Percentiles rank a stretch among this genome's conserved stretches.
Conservation (phyloP, 192 early-diverging fungal species). For the Thoreauomyces humboldtii region DNA sequence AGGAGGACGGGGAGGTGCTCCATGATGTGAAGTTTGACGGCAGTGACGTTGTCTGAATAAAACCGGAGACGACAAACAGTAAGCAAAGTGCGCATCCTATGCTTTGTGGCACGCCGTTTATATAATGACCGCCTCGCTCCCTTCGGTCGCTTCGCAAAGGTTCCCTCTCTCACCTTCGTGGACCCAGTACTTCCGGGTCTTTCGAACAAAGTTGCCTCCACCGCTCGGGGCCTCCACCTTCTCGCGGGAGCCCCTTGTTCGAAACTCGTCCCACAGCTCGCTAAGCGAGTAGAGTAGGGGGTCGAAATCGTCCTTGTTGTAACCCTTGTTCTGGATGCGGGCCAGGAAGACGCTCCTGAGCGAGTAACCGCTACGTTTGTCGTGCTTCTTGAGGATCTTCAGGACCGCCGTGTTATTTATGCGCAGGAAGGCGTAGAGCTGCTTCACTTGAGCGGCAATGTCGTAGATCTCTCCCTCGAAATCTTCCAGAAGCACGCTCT, state of each 20-base stretch:
- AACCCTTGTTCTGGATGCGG: conserved; percentile 72
- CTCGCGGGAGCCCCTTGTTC: conserved; percentile 10
- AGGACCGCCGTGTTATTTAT: conserved; percentile 33
- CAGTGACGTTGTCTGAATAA: conserved; percentile 76
- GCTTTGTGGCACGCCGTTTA: no score
- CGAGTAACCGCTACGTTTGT: conserved; percentile 80
- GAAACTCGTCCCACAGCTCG: conserved; percentile 32
- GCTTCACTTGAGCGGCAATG: conserved; percentile 8
- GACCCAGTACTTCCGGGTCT: conserved; percentile 88
- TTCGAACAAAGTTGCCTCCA: conserved; percentile 73
- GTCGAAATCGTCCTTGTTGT: conserved; percentile 83
- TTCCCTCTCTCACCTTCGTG: conserved; percentile 55
- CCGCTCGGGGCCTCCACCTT: conserved; percentile 39
- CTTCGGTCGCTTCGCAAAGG: no score
- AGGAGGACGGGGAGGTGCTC: conserved; percentile 87
- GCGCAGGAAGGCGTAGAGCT: conserved; percentile 1
- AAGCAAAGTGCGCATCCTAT: background rate
- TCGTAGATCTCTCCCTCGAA: background rate
- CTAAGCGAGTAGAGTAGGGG: conserved; percentile 68
- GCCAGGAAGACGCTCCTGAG: conserved; percentile 74
- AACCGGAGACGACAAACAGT: background rate
- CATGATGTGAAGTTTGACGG: conserved; percentile 86
- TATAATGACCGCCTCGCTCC: no score
- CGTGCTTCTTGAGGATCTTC: conserved; percentile 93
- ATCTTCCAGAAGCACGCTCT: background rate